These are phyloP conservation scores for Ustilago bromivora DNA, from an alignment of 1,284 basidiomycete genomes.

Conservation along the genomic window DNA sequence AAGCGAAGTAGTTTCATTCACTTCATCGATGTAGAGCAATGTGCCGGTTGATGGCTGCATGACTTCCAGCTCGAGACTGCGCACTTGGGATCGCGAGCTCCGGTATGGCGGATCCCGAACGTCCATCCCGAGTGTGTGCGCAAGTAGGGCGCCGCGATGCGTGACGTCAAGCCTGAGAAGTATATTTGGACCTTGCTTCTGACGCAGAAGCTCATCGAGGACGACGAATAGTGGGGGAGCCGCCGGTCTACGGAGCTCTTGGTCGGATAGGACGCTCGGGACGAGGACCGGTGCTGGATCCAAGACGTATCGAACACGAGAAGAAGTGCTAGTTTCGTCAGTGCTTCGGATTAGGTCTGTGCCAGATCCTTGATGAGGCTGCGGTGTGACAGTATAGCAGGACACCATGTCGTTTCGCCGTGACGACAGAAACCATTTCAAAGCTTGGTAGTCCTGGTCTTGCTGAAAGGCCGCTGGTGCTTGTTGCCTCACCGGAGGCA, in stretches of 20 bases:
- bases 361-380: not conserved
- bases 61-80: constrained; percentile 1
- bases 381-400: constrained; percentile 14
- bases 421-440: constrained; percentile 19
- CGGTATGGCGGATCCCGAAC: not conserved
- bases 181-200: not conserved
- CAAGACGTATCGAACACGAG: constrained; percentile 4
- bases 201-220: constrained; percentile 1
- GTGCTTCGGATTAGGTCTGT: not conserved
- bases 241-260: not conserved
- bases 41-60: constrained; percentile 9
- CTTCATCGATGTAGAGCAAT: constrained; percentile 8
- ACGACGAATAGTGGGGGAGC: constrained; percentile 13
- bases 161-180: constrained; percentile 15
- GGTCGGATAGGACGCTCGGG: not conserved
- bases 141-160: constrained; percentile 15
- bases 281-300: constrained; percentile 19
- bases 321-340: not conserved
- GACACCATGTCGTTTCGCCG: constrained; percentile 20
- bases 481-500: not conserved
- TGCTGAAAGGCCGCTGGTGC: not conserved
- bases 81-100: not conserved
- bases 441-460: not conserved
- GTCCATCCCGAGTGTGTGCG: not conserved
- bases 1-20: not conserved